Conservation (phyloP, 2,329 filamentous ascomycete genomes). For the Scytalidium lignicola region DNA sequence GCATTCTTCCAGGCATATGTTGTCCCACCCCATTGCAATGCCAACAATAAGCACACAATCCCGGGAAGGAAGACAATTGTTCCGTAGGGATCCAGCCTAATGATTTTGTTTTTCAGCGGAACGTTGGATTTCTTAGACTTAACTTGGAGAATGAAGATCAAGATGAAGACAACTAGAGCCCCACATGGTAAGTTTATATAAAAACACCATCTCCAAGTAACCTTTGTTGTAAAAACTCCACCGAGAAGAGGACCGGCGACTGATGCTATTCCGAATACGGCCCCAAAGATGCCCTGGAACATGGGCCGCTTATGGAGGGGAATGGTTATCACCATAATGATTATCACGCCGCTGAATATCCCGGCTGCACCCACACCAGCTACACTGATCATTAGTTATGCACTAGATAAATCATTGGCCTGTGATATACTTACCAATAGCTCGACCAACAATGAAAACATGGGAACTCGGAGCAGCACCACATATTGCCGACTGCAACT, state of each 20-base stretch:
- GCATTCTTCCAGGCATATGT: conserved; percentile 27
- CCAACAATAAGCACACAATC: conserved; percentile 26
- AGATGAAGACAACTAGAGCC: conserved; percentile 10
- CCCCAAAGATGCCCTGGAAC: conserved; percentile 24
- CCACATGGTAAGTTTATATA: conserved; percentile 35
- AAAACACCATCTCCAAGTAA: conserved; percentile 31
- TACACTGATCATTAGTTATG: conserved; percentile 1
- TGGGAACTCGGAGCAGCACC: conserved; percentile 28
- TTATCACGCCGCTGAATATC: conserved; percentile 19
- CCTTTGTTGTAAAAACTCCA: conserved; percentile 33
- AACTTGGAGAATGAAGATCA: conserved; percentile 12
- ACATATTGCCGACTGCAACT: conserved; percentile 28
- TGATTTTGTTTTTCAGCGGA: conserved; percentile 35
- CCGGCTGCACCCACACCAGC: conserved; percentile 17
- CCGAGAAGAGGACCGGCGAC: conserved; percentile 32
- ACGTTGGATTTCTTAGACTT: conserved; percentile 23
- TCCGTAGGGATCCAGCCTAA: conserved; percentile 31
- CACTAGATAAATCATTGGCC: too few species aligned
- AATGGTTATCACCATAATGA: conserved; percentile 22
- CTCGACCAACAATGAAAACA: conserved; percentile 30
- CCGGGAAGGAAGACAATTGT: conserved; percentile 27
- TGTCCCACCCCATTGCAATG: conserved; percentile 29
- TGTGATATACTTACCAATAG: conserved; percentile 17
- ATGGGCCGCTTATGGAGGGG: conserved; percentile 24
- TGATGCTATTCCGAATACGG: conserved; percentile 26